Base-by-base conservation (phyloP, 2,329 filamentous ascomycete genomes). In the Zymoseptoria brevis region DNA sequence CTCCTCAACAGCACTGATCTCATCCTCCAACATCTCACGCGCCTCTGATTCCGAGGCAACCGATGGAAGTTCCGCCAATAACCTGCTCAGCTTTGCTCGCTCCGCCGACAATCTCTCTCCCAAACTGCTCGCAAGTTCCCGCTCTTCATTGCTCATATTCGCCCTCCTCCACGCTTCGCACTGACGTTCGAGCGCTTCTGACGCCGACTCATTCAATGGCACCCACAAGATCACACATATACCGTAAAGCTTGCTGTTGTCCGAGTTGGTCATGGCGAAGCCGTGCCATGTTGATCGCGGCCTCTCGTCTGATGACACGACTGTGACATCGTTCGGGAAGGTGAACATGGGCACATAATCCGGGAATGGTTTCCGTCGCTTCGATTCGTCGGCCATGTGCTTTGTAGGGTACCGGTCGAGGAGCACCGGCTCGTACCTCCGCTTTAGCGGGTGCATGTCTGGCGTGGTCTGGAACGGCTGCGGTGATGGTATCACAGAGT, bases 271-370 rank as follows among this genome's bases (percentile, higher is more conserved):
- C 94, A 99, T 97, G 62, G 90, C 92, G 71, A 99, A 99, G 54
- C 94, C 94, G 75, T 99, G 94, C 94, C 94, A 99, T 22, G 92
- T 96, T n/a, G 94, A 93, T 62, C 91, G 83, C 0, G 94, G 94
- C 62, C 92, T 83, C 72, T 96, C 90, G 70, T 99, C 94, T 1
- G 92, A 92, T 1, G 94, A 96, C 8, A 97, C 90, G 56, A 99
- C 94, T 64, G 91, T 91, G 67, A 99, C 94, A 73, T 99, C 94
- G 74, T 97, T 96, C 52, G 94, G 94, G 69, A 97, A 99, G 57
- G 94, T 92, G 75, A 99, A 99, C 94, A 99, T 97, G 58, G 94
- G 94, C 19, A 99, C 90, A 69, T 96, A 99, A 72, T 99, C 94
- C 0, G 94, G 94, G 71, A 99, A 97, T 59, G 83, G 87, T 57